phyloP scores from a whole-genome alignment of 2,329 filamentous ascomycete species.

The Coniochaeta sp. region DNA sequence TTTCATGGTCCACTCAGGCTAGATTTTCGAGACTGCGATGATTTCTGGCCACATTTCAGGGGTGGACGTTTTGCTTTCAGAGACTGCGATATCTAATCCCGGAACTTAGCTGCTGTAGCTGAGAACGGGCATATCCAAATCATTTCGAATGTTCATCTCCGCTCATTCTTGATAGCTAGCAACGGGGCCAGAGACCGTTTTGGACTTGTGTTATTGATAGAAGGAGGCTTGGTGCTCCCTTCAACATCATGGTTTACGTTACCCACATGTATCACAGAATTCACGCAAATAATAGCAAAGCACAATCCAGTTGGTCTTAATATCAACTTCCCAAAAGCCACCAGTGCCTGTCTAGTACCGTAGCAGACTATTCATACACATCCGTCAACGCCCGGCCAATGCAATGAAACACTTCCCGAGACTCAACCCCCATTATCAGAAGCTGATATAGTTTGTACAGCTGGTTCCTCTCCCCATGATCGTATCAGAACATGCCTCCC shows the following conservation, averaged over 20 bases:
- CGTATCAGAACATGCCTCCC: background rate
- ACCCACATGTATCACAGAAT: too few species aligned
- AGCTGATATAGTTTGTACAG: background rate
- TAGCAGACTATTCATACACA: background rate
- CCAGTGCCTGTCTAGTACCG: background rate
- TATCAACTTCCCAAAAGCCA: background rate
- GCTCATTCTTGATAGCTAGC: background rate
- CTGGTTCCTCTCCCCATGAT: background rate
- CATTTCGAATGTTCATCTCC: background rate
- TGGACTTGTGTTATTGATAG: background rate
- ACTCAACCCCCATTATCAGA: background rate
- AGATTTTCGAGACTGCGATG: background rate
- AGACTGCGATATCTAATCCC: background rate
- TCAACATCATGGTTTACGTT: too few species aligned
- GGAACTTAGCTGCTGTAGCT: background rate
- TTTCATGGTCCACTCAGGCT: background rate
- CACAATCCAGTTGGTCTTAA: background rate
- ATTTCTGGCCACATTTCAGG: background rate
- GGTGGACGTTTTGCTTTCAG: background rate
- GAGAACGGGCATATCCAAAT: background rate
- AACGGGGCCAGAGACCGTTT: background rate
- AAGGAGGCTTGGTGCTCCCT: background rate
- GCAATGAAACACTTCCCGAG: background rate
- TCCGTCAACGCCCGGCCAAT: conserved; percentile 1
- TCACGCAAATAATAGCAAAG: background rate